Evolutionary conservation across 805 yeast genomes (phyloP), one percentile per base, ranked within the genome.

Genomic region (Torulaspora delbrueckii): DNA sequence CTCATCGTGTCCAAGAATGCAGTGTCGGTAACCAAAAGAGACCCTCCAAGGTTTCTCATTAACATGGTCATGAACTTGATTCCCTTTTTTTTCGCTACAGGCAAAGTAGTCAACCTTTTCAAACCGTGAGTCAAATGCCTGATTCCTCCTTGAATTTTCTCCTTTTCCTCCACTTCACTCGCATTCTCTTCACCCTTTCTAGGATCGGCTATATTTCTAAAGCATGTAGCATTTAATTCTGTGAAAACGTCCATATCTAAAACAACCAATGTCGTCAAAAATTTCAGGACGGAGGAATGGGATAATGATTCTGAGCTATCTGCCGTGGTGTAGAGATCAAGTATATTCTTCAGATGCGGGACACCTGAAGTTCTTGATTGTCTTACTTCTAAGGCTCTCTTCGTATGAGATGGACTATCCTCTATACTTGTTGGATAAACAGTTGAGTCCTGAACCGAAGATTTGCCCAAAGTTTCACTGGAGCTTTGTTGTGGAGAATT

Each of bases 281-380:
- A 63, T 23, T 57, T 51, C 19, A 64, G 40, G 3, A 58, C 57
- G 3, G 62, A 49, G 3, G 62, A 53, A 39, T 60, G 61, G 1
- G 63, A 55, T 32, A 59, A 36, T 2, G 60, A 56, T 40, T 64
- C 68, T 9, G 51, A 36, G 8, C 55, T 62, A 31, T 57, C 61
- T 30, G 57, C 53, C 19, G 52, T 50, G 3, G 57, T 52, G 39
- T 55, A 60, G 8, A 60, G 42, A 4, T 59, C 62, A 10, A 60
- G 40, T n/a, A 57, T 50, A 37, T 57, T 59, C 31, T 48, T 44
- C 27, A 55, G 13, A 28, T 49, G 54, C 8, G 54, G 50, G 12
- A 44, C 43, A 14, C 38, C 47, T 9, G 48, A 18, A 2, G 43
- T 24, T 16, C 25, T 24, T 8, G 22, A 22, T n/a, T 30, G 42